These are phyloP conservation scores for Saccharomycopsis sp. DNA, from an alignment of 805 yeast species.

Conservation along the genomic window DNA sequence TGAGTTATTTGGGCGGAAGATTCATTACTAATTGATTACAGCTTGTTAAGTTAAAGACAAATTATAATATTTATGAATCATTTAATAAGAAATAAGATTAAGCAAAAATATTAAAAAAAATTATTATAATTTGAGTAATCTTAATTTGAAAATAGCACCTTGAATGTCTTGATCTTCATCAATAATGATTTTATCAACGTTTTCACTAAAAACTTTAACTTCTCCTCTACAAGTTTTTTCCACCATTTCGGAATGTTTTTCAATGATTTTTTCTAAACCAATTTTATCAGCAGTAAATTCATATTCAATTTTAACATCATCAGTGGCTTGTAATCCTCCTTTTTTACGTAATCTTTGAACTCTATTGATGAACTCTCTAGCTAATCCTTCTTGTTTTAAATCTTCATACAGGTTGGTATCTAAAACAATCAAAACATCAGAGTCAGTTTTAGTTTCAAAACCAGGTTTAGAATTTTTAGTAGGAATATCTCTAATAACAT, in stretches of 20 bases:
- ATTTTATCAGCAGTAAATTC: slow-evolving; percentile 52
- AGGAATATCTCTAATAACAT: slow-evolving; percentile 83
- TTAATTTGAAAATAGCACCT: slow-evolving; percentile 68
- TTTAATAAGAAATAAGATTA: too few species aligned
- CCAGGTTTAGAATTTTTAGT: slow-evolving; percentile 55
- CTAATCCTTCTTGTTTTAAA: slow-evolving; percentile 85
- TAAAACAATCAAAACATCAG: slow-evolving; percentile 80
- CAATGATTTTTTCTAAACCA: slow-evolving; percentile 50
- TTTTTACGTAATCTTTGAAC: slow-evolving; percentile 96
- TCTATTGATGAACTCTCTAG: slow-evolving; percentile 94
- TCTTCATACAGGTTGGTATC: slow-evolving; percentile 85
- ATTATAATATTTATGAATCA: too few species aligned
- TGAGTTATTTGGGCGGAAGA: too few species aligned
- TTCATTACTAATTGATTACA: too few species aligned
- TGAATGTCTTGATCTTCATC: slow-evolving; percentile 84
- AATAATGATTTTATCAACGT: slow-evolving; percentile 47
- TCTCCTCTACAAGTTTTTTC: slow-evolving; percentile 64
- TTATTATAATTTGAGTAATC: slow-evolving; percentile 55
- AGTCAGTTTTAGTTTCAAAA: slow-evolving; percentile 78
- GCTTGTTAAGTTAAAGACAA: too few species aligned
- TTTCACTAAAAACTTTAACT: too few species aligned
- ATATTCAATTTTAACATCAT: slow-evolving; percentile 85
- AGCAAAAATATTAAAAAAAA: neutral
- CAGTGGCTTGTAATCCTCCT: slow-evolving; percentile 89
- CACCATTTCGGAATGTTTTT: slow-evolving; percentile 56